phyloP scores from a whole-genome alignment of 768 basidiomycete genomes.

The Boletus vermiculosoides region DNA sequence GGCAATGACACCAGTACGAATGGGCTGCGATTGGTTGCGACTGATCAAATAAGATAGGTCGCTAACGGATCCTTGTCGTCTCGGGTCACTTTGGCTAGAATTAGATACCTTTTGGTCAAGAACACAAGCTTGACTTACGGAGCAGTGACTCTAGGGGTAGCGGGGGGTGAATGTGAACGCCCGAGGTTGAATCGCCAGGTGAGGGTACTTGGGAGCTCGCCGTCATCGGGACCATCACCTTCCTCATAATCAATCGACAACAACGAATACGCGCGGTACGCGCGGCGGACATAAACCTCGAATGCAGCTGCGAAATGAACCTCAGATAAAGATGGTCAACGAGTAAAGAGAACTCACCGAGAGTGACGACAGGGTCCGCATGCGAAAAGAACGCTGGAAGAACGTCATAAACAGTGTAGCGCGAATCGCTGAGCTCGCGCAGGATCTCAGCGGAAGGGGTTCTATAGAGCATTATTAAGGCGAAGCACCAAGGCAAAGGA shows the following conservation, averaged over 20 bases:
- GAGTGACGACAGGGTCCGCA: slow-evolving; percentile 75
- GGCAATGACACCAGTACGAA: slow-evolving; percentile 88
- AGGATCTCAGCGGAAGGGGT: slow-evolving; percentile 84
- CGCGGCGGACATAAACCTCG: slow-evolving; percentile 94
- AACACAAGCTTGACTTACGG: slow-evolving; percentile 22
- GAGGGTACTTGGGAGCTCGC: slow-evolving; percentile 74
- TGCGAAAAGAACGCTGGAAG: slow-evolving; percentile 94
- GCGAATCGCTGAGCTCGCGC: slow-evolving; percentile 91
- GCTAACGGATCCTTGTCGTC: slow-evolving; percentile 89
- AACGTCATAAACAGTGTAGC: slow-evolving; percentile 96
- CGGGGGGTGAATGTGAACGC: slow-evolving; percentile 80
- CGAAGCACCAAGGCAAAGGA: not conserved
- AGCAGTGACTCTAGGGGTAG: slow-evolving; percentile 65
- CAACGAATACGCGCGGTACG: slow-evolving; percentile 90
- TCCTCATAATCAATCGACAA: slow-evolving; percentile 94
- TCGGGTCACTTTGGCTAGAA: slow-evolving; percentile 47
- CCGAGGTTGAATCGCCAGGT: slow-evolving; percentile 97
- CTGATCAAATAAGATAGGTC: slow-evolving; percentile 92
- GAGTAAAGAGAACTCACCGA: slow-evolving; percentile 52
- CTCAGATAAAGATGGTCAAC: not conserved
- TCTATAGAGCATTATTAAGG: slow-evolving; percentile 38
- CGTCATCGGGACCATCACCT: slow-evolving; percentile 81
- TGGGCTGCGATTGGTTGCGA: slow-evolving; percentile 82
- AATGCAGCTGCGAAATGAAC: slow-evolving; percentile 64
- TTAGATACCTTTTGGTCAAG: slow-evolving; percentile 2